Evolutionary conservation across 305 asterid species (phyloP).

Genomic region (Fraxinus paxiana): DNA sequence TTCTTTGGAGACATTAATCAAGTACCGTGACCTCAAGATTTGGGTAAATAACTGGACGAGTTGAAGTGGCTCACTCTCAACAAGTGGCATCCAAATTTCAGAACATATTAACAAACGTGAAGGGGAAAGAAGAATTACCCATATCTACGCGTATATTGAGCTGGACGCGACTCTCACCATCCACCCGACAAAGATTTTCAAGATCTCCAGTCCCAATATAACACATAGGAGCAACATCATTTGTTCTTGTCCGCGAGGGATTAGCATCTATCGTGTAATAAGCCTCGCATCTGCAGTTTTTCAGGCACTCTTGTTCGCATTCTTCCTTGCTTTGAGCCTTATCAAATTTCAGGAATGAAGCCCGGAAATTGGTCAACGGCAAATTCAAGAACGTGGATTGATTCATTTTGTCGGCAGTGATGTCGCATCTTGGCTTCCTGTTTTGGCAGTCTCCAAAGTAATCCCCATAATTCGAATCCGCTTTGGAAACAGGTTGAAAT

Average conservation of each 20-base stretch:
- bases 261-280: not conserved
- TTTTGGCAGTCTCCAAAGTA: slow-evolving; percentile 36
- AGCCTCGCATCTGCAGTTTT: not conserved
- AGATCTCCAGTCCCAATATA: slow-evolving; percentile 24
- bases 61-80: too few relatives aligned
- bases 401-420: too few relatives aligned
- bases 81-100: too few relatives aligned
- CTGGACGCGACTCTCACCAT: not conserved
- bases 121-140: too few relatives aligned
- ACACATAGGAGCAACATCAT: slow-evolving; percentile 1
- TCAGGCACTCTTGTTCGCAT: too few relatives aligned
- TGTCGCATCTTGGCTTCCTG: slow-evolving; percentile 18
- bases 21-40: too few relatives aligned
- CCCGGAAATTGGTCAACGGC: not conserved
- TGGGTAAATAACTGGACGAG: too few relatives aligned
- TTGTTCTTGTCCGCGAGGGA: not conserved
- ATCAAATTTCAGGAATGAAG: not conserved
- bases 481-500: slow-evolving; percentile 13
- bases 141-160: slow-evolving; percentile 23
- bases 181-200: slow-evolving; percentile 18
- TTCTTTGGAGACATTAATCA: too few relatives aligned
- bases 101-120: too few relatives aligned
- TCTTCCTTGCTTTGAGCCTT: too few relatives aligned
- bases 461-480: slow-evolving; percentile 21
- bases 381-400: slow-evolving; percentile 22